Conservation (phyloP, 371 early-diverging fungal species). For the Zancudomyces culisetae region DNA sequence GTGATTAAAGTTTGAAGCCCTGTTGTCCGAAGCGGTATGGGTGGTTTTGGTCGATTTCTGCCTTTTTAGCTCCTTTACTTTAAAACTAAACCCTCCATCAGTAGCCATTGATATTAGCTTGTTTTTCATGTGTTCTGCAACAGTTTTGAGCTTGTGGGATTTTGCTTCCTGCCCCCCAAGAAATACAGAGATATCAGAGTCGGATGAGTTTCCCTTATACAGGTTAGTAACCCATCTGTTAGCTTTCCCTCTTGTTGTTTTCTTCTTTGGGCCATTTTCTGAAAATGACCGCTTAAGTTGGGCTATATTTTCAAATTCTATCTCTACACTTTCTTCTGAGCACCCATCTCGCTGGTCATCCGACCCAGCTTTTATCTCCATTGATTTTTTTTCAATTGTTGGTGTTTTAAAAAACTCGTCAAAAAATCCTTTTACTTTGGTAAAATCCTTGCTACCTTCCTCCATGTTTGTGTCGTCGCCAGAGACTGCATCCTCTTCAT, state of each 20-base stretch:
- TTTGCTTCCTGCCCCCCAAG: background rate
- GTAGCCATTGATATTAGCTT: background rate
- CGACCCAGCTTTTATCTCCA: background rate
- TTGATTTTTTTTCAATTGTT: background rate
- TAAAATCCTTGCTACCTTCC: background rate
- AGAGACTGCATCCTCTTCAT: too few species aligned
- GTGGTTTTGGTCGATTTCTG: too few species aligned
- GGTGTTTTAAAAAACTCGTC: background rate
- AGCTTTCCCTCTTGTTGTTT: background rate
- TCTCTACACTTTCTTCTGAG: background rate
- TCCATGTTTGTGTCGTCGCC: background rate
- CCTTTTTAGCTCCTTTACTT: background rate
- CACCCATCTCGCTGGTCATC: background rate
- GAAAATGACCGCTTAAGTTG: background rate
- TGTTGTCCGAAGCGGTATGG: background rate
- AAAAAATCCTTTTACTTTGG: background rate
- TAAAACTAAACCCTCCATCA: background rate
- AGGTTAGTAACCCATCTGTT: background rate
- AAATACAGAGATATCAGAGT: background rate
- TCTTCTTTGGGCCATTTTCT: background rate
- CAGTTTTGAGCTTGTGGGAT: background rate
- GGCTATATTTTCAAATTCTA: background rate
- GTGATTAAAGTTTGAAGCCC: background rate
- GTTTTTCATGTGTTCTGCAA: background rate
- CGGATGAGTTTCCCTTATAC: background rate